phyloP scores from a whole-genome alignment of 768 basidiomycete species.

The Thelephora ganbajun region DNA sequence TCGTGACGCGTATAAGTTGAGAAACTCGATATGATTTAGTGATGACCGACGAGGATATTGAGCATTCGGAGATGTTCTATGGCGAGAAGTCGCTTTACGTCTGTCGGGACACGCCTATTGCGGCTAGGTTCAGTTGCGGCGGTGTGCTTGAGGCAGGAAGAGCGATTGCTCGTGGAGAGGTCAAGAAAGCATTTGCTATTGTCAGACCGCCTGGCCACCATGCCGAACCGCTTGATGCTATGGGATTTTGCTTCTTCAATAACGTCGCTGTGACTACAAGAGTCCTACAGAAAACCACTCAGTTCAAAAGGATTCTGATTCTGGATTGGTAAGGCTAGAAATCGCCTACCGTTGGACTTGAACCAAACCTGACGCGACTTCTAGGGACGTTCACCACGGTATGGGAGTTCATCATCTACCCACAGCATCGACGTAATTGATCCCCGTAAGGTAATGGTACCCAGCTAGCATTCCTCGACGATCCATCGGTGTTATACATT shows the following conservation, averaged over 20 bases:
- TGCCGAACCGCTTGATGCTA: conserved; percentile 93
- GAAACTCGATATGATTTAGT: conserved; percentile 26
- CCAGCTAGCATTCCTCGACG: conserved; percentile 89
- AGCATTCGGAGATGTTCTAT: conserved; percentile 70
- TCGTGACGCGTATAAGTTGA: not conserved
- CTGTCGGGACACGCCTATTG: conserved; percentile 67
- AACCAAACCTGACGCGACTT: not conserved
- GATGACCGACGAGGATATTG: conserved; percentile 62
- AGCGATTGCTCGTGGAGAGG: conserved; percentile 66
- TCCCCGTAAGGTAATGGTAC: conserved; percentile 75
- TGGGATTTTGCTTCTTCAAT: conserved; percentile 99
- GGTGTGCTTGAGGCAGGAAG: conserved; percentile 87
- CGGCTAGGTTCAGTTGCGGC: conserved; percentile 83
- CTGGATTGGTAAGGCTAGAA: conserved; percentile 74
- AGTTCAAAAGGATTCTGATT: conserved; percentile 73
- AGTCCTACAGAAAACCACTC: conserved; percentile 58
- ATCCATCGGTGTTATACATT: conserved; percentile 83
- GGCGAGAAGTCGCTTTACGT: conserved; percentile 90
- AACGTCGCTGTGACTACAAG: conserved; percentile 90
- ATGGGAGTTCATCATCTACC: conserved; percentile 6
- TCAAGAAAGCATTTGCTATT: conserved; percentile 86
- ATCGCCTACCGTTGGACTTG: not conserved
- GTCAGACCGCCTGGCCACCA: conserved; percentile 97
- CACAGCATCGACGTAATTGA: not conserved
- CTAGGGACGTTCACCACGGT: conserved; percentile 95